Evolutionary conservation across 768 basidiomycete species (phyloP), one percentile per base, ranked within the genome.

Genomic region (Leccinum rimulosum): DNA sequence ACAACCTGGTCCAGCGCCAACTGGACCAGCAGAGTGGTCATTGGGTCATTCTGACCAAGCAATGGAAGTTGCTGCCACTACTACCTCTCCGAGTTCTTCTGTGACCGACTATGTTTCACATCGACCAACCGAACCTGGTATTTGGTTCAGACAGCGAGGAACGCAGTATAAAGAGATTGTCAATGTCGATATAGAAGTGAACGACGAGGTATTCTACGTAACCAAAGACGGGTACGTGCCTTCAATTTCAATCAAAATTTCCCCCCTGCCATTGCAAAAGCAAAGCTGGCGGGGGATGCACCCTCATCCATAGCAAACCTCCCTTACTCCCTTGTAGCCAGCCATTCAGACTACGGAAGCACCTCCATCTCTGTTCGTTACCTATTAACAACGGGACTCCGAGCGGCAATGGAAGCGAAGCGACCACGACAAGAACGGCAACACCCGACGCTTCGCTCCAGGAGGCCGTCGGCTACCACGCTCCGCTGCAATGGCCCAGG

Each of bases 401-500:
- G 27, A 35, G 62, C 19, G 6, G 17, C 33, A 17, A 55, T 8
- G 7, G 25, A 48, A 2, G 7, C 7, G 57, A 57, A 19, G 10
- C 33, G 2, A 58, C 27, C 7, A 17, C 48, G 15, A 49, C 25
- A 27, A 25, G 15, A 6, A 49, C 25, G 25, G 27, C 48, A 49
- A 14, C 48, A 49, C 25, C 22, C 25, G 14, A 19, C 4, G 17
- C 45, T 5, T 48, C 49, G 2, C 54, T 56, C 19, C 47, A 63
- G 25, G 57, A 65, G 6, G 17, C 19, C 27, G 61, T 65, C 35
- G 63, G 54, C 48, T 69, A n/a, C 52, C 61, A 59, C 40, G 69
- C 56, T 30, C 51, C 54, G 19, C 25, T 25, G 38, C 57, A 59
- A 45, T 84, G 83, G 83, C 83, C 83, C 49, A 57, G 64, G 36